Conservation (phyloP, 2,329 filamentous ascomycete species). For the Cercospora sp. region DNA sequence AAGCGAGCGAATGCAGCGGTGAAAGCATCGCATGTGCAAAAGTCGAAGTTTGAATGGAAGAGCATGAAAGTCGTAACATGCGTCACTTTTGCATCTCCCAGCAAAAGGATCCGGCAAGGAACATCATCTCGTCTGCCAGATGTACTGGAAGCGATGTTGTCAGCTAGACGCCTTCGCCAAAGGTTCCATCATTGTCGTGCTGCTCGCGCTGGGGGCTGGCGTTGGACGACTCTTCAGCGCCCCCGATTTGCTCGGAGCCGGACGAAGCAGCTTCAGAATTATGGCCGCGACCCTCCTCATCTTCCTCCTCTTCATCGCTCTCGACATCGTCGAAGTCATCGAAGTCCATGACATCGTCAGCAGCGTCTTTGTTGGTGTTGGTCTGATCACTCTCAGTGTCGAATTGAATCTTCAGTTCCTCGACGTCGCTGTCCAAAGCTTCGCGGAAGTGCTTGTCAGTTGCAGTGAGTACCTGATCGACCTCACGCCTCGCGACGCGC, state of each 20-base stretch:
- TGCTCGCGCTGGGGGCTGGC: neutral
- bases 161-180: neutral
- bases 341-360: constrained; percentile 17
- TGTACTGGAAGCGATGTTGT: neutral
- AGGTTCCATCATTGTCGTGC: neutral
- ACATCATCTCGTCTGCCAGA: neutral
- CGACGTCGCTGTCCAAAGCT: constrained; percentile 22
- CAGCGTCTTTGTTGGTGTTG: neutral
- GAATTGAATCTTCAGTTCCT: constrained; percentile 20
- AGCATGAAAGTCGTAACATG: neutral
- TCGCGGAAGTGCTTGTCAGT: constrained; percentile 24
- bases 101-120: neutral
- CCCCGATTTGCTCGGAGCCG: neutral
- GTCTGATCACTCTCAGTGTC: neutral
- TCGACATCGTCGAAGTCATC: constrained; percentile 12
- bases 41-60: neutral
- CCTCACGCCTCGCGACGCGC: constrained; percentile 22
- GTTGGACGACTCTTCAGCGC: neutral
- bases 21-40: neutral
- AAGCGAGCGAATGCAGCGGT: neutral
- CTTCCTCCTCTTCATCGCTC: constrained; percentile 2
- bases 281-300: neutral
- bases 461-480: constrained; percentile 25
- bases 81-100: neutral
- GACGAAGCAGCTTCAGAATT: neutral